Conservation (phyloP, 2,329 filamentous ascomycete genomes). For the Volutella citrinella region DNA sequence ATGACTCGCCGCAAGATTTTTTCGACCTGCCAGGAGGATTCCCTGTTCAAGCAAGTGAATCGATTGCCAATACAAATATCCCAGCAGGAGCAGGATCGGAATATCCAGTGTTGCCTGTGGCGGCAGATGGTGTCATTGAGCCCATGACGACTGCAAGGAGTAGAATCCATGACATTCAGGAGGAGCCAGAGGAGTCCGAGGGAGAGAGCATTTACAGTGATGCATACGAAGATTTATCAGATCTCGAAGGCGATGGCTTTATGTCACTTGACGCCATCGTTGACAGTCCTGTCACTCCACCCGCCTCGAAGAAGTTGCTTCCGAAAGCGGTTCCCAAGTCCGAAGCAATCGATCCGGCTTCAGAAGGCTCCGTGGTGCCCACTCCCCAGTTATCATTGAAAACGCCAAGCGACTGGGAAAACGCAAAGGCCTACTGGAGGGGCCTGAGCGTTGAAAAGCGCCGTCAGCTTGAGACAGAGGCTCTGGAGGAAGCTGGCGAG, state of each 20-base stretch:
- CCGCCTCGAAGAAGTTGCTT: slow-evolving; percentile 18
- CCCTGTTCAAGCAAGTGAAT: slow-evolving; percentile 35
- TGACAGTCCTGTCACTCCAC: slow-evolving; percentile 46
- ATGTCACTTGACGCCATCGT: slow-evolving; percentile 71
- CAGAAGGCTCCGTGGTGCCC: slow-evolving; percentile 3
- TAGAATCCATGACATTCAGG: slow-evolving; percentile 33
- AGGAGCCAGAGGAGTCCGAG: slow-evolving; percentile 45
- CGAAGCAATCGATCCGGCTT: slow-evolving; percentile 10
- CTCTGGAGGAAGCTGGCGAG: slow-evolving; percentile 49
- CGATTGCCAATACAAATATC: too few relatives aligned
- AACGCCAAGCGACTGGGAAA: slow-evolving; percentile 57
- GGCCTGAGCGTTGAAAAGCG: slow-evolving; percentile 61
- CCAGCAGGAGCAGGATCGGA: too few relatives aligned
- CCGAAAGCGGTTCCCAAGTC: slow-evolving; percentile 22
- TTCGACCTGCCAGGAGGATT: slow-evolving; percentile 60
- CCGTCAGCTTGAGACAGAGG: slow-evolving; percentile 58
- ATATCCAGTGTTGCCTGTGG: too few relatives aligned
- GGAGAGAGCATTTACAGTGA: slow-evolving; percentile 67
- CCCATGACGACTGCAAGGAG: too few relatives aligned
- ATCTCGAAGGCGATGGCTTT: slow-evolving; percentile 64
- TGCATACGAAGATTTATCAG: slow-evolving; percentile 69
- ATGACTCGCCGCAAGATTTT: slow-evolving; percentile 30
- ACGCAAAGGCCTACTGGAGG: slow-evolving; percentile 68
- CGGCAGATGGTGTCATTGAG: too few relatives aligned
- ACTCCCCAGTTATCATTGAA: slow-evolving; percentile 4